A percentile compares a stretch with the other conserved stretches of the same genome.
Conservation (phyloP, 495 filamentous ascomycete genomes). For the Hyaloscypha finlandica region DNA sequence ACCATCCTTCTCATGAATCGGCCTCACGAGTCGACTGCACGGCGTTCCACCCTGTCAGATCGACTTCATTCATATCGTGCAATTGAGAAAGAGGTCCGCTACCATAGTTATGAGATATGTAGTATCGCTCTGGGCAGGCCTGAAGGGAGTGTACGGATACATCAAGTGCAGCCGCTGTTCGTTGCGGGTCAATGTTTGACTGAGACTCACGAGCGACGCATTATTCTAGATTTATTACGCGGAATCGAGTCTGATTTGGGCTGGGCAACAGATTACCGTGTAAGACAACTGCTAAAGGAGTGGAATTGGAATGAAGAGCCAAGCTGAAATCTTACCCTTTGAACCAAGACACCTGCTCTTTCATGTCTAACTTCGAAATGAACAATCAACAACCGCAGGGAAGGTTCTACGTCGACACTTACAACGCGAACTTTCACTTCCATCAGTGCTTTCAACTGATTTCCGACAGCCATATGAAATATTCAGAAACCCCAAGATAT, state of each 20-base stretch:
- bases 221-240: conserved; percentile 54
- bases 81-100: conserved; percentile 53
- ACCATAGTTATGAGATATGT: conserved; percentile 60
- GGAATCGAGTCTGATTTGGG: conserved; percentile 60
- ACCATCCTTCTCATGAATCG: conserved; percentile 64
- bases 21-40: conserved; percentile 56
- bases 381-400: not conserved
- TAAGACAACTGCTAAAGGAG: conserved; percentile 55
- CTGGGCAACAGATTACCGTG: conserved; percentile 65
- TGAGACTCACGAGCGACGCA: conserved; percentile 49
- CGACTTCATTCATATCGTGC: conserved; percentile 55
- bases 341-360: not conserved
- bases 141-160: conserved; percentile 57
- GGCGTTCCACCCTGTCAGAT: conserved; percentile 50
- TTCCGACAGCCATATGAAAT: not conserved
- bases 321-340: conserved; percentile 1
- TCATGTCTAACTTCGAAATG: not conserved
- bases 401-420: not conserved
- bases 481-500: conserved; percentile 4
- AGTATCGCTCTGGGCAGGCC: conserved; percentile 56
- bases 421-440: not conserved
- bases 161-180: conserved; percentile 62
- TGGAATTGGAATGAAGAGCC: conserved; percentile 48
- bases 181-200: conserved; percentile 61
- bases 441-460: not conserved